phyloP scores from a whole-genome alignment of 495 filamentous ascomycete genomes.

The Aspergillus ellipticus region DNA sequence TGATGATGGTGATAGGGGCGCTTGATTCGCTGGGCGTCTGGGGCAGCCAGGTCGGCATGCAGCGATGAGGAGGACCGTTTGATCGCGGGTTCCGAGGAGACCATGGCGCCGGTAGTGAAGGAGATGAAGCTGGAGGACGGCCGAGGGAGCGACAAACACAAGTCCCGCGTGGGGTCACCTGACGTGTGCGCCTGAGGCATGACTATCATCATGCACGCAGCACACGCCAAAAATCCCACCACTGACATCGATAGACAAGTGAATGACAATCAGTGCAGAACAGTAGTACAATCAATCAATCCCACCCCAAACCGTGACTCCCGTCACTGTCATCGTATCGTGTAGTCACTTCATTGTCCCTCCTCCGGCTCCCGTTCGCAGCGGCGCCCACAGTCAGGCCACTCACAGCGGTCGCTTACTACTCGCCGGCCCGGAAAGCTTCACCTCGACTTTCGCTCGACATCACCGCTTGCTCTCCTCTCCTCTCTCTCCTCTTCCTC shows the following conservation, averaged over 20 bases:
- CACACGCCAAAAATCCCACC: too few species aligned
- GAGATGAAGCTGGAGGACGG: slow-evolving; percentile 2
- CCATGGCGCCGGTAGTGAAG: slow-evolving; percentile 25
- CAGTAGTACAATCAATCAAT: too few species aligned
- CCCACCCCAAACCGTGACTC: too few species aligned
- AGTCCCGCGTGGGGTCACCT: slow-evolving; percentile 8
- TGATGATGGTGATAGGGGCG: slow-evolving; percentile 47
- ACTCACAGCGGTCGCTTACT: slow-evolving; percentile 35
- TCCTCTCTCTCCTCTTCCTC: slow-evolving; percentile 25
- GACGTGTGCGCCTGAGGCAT: slow-evolving; percentile 16
- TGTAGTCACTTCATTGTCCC: too few species aligned
- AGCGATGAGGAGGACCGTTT: slow-evolving; percentile 43
- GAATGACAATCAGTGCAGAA: too few species aligned
- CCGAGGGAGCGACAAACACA: slow-evolving; percentile 9
- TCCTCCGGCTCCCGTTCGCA: neutral
- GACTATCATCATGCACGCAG: too few species aligned
- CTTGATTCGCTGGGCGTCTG: slow-evolving; percentile 41
- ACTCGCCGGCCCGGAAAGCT: slow-evolving; percentile 37
- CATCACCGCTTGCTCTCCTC: slow-evolving; percentile 29
- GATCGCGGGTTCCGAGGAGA: slow-evolving; percentile 28
- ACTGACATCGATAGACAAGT: too few species aligned
- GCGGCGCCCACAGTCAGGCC: slow-evolving; percentile 17
- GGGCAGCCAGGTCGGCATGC: slow-evolving; percentile 14
- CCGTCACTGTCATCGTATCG: too few species aligned
- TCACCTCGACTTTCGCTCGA: slow-evolving; percentile 34